Conservation (phyloP, 148 eudicot genomes). For the Talinum fruticosum region DNA sequence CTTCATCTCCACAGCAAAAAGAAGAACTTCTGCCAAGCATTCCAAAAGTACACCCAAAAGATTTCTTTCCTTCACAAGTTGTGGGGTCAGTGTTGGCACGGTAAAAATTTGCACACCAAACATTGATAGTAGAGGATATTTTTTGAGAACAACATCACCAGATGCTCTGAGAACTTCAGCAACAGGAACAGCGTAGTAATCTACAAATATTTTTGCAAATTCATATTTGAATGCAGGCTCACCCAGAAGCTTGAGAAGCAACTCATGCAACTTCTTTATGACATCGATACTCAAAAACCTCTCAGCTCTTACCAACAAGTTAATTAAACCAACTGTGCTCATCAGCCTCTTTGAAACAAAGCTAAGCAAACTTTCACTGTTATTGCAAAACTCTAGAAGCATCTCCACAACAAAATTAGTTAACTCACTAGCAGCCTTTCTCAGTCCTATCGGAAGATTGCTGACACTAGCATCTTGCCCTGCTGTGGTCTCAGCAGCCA, state of each 20-base stretch:
- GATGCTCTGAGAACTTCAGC: conserved; percentile 50
- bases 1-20: conserved; percentile 69
- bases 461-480: conserved; percentile 30
- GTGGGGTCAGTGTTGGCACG: conserved; percentile 84
- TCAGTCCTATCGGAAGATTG: conserved; percentile 31
- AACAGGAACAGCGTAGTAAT: conserved; percentile 64
- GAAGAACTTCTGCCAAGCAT: conserved; percentile 61
- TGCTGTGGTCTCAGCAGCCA: conserved; percentile 34
- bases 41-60: conserved; percentile 63
- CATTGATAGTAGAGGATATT: conserved; percentile 57
- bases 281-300: conserved; percentile 50
- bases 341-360: conserved; percentile 63
- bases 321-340: conserved; percentile 53
- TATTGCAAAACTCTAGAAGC: conserved; percentile 77
- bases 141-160: conserved; percentile 44
- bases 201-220: conserved; percentile 74
- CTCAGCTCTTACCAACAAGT: conserved; percentile 72
- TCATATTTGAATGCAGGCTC: conserved; percentile 86
- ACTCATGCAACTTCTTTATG: conserved; percentile 68
- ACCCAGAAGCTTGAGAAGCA: conserved; percentile 83
- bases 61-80: conserved; percentile 79
- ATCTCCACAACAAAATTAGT: conserved; percentile 54
- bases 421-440: conserved; percentile 49
- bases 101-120: conserved; percentile 94
- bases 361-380: conserved; percentile 90